Base-by-base conservation (phyloP, 495 filamentous ascomycete genomes). In the Penicillium ochrochloron region DNA sequence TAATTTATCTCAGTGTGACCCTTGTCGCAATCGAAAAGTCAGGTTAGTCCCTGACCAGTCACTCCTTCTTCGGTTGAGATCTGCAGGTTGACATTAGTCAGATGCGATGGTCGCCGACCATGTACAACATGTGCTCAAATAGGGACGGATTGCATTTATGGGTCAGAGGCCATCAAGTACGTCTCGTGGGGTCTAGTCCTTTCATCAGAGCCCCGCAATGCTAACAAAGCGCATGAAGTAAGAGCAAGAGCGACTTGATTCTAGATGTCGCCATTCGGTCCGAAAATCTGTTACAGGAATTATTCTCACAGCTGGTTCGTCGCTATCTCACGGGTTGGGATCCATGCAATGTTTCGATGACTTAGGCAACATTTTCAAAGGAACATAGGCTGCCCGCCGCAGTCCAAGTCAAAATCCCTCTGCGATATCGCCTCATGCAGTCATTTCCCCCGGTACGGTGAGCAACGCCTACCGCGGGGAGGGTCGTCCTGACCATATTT, bases 241-340 rank as follows among this genome's bases (percentile, higher is more conserved):
- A 56, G 34, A 61, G 62, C 62, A 68, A 68, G 31, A 65, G 61
- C 33, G 66, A 68, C 51, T 41, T 68, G 33, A 68, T 68, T 42
- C 62, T 68, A 8, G 66, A 68, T 60, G 58, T 61, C 19, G 66
- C 52, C 25, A 54, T 68, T 39, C 56, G 66, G n/a, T 57, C 62
- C 5, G 62, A 68, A 41, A 56, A 54, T 61, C 41, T 65, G 1
- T 21, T 68, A 5, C 62, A 60, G 23, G 57, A 68, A 57, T 51
- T 68, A 29, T 61, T 52, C 1, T 25, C 62, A 3, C 57, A 65
- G 10, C 53, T 68, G 51, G 66, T 68, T 33, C 42, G 62, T 54
- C 29, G 9, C 39, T 8, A 23, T 17, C 27, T 25, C 35, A 33
- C 48, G 34, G 15, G 33, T 2, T 33, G 27, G 15, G 14, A 33